Base-by-base conservation (phyloP, 2,329 filamentous ascomycete genomes). In the Botrytis cinerea region DNA sequence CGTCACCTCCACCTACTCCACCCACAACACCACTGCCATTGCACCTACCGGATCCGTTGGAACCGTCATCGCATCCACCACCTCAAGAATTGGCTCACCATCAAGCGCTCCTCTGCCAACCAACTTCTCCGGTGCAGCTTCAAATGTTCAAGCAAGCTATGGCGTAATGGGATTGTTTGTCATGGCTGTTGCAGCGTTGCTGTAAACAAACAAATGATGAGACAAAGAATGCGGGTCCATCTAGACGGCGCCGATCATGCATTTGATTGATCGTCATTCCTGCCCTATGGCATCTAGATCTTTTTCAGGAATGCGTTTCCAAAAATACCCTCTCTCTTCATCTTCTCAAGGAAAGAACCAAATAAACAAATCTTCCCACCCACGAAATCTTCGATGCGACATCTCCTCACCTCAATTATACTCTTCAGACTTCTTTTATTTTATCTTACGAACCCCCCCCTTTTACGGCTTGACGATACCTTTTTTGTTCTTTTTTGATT, bases 321-420 rank as follows among this genome's bases (percentile, higher is more conserved):
- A 25, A 70, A 38, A 61, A 61, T 38, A 20, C 28, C 22, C n/a
- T 28, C 12, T 28, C 12, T 54, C 48, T 54, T 54, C 25, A 54
- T 54, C 48, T 54, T 25, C 48, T 20, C 48, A 54, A 7, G 25
- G n/a, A n/a, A n/a, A n/a, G 25, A 6, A 35, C 35, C 35, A 35
- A 54, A 54, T 16, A 54, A n/a, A 38, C 38, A 38, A 38, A 38
- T 7, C 12, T 25, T 35, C 14, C 45, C 22, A 20, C 9, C 14
- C 16, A 48, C 70, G 62, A 67, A 68, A 67, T 45, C 70, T 68
- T 46, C 70, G 70, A 72, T 68, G 61, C 62, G 62, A 68, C 70
- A 68, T 72, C 62, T 48, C 16, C 14, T 48, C 70, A 67, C 16
- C 9, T 35, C 25, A 40, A 46, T 48, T 35, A n/a, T 35, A 51